A percentile compares a stretch with the other conserved stretches of the same genome.
phyloP scores from a whole-genome alignment of 139 green algal genomes.

The Volvox africanus region DNA sequence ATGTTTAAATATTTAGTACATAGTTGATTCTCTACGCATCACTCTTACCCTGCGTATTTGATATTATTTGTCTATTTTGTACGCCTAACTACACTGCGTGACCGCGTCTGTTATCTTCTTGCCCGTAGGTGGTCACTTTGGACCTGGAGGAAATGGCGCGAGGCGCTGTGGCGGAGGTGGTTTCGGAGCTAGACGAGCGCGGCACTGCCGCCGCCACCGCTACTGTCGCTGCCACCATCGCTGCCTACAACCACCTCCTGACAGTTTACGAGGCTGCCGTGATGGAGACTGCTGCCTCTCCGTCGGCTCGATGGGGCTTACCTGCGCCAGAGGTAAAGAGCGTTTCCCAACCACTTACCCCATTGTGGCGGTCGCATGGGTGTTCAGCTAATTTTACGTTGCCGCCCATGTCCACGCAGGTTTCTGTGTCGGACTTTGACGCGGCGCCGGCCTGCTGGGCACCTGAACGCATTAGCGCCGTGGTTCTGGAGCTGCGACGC shows the following conservation, averaged over 20 bases:
- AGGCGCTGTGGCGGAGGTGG: conserved; percentile 27
- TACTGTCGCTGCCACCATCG: neutral
- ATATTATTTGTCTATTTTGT: no score
- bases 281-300: neutral
- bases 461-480: neutral
- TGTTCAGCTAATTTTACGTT: no score
- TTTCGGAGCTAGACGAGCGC: neutral
- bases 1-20: no score
- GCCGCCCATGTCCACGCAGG: neutral
- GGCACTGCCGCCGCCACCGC: neutral
- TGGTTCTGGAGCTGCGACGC: neutral
- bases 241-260: conserved; percentile 39
- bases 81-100: no score
- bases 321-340: conserved; percentile 34
- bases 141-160: conserved; percentile 20
- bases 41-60: no score
- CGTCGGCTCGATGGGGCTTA: conserved; percentile 43
- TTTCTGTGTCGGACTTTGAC: neutral
- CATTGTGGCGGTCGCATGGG: no score
- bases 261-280: conserved; percentile 26
- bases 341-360: no score
- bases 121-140: neutral
- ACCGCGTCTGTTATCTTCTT: neutral
- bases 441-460: conserved; percentile 23
- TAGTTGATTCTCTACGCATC: no score